A percentile compares a stretch with the other conserved stretches of the same genome.
These are phyloP conservation scores for Eimeria acervulina DNA, from an alignment of 169 alveolate genomes.

Conservation along the genomic window DNA sequence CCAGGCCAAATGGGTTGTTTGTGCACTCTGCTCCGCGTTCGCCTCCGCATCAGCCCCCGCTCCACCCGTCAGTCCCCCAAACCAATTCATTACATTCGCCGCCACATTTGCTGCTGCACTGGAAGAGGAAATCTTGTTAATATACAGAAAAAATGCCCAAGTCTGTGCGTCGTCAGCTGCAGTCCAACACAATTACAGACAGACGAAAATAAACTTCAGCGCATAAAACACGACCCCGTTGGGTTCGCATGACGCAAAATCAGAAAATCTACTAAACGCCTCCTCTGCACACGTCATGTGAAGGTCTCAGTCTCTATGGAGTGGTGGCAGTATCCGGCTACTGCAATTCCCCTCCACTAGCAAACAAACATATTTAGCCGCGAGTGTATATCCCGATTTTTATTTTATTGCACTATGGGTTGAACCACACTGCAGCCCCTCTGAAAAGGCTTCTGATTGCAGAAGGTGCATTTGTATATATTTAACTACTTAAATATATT, in stretches of 20 bases:
- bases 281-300: neutral
- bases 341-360: neutral
- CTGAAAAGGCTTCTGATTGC: too few relatives aligned
- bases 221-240: neutral
- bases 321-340: neutral
- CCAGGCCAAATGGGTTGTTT: conserved; percentile 89
- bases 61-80: conserved; percentile 59
- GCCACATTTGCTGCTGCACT: conserved; percentile 84
- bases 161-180: conserved; percentile 84
- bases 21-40: conserved; percentile 66
- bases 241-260: neutral
- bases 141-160: conserved; percentile 88
- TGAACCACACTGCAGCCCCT: too few relatives aligned
- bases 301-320: too few relatives aligned
- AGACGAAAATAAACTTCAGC: neutral
- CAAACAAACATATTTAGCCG: neutral
- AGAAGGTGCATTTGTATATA: too few relatives aligned
- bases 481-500: too few relatives aligned
- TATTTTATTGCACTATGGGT: too few relatives aligned
- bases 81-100: conserved; percentile 81
- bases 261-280: neutral
- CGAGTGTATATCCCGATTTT: neutral
- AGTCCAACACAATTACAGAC: neutral
- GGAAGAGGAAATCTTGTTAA: conserved; percentile 83
- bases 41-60: conserved; percentile 71